Evolutionary conservation across 1,284 basidiomycete species (phyloP).

Genomic region (Pyrrhoderma lamaoense): DNA sequence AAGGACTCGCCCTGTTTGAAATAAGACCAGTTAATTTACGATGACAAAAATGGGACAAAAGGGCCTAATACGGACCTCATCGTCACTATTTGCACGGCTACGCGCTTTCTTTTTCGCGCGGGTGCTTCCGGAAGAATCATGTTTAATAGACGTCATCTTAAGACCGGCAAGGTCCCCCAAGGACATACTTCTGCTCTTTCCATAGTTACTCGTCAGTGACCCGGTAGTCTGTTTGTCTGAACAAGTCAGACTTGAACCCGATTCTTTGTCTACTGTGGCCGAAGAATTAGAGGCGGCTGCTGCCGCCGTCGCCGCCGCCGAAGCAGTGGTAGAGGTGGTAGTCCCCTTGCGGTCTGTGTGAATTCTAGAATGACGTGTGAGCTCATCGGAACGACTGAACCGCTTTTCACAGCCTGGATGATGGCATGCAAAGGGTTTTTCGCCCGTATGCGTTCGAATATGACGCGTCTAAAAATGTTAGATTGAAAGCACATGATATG

Average conservation of each 20-base stretch:
- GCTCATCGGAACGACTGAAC: conserved; percentile 94
- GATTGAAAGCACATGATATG: not conserved
- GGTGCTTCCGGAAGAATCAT: conserved; percentile 9
- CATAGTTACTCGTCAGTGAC: not conserved
- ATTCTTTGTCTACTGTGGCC: not conserved
- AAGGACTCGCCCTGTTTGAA: conserved; percentile 50
- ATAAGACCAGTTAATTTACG: conserved; percentile 19
- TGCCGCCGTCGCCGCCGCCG: not conserved
- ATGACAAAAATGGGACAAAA: conserved; percentile 6
- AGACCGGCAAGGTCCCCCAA: conserved; percentile 27
- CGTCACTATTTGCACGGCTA: conserved; percentile 71
- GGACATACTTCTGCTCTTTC: conserved; percentile 15
- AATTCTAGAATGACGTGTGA: conserved; percentile 93
- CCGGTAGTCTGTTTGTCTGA: not conserved
- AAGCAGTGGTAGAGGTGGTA: not conserved
- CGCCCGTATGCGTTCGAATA: conserved; percentile 96
- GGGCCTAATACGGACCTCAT: conserved; percentile 54
- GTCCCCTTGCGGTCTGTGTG: conserved; percentile 57
- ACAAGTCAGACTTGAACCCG: not conserved
- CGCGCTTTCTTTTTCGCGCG: conserved; percentile 63
- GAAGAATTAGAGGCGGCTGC: too few species aligned
- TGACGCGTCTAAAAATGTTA: conserved; percentile 72
- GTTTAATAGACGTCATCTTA: conserved; percentile 24
- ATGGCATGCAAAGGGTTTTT: conserved; percentile 93
- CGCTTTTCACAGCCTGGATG: conserved; percentile 96